Percentiles rank a stretch among this genome's conserved stretches.
Conservation (phyloP, 1,284 basidiomycete genomes). For the Sporisorium reilianum region DNA sequence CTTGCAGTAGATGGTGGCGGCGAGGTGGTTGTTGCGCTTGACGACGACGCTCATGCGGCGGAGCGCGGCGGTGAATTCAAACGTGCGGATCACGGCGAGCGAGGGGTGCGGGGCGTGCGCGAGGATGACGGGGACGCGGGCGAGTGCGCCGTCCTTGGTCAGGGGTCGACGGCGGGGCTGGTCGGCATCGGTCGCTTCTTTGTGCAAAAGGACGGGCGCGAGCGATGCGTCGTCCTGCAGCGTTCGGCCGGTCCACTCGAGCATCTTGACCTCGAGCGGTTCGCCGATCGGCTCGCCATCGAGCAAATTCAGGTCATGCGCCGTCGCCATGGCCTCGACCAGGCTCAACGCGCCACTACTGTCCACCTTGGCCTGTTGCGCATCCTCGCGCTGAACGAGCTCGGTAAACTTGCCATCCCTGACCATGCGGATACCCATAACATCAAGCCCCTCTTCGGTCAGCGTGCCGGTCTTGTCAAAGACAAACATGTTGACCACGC, state of each 20-base stretch:
- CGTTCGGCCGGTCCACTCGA: conserved; percentile 33
- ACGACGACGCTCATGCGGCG: conserved; percentile 53
- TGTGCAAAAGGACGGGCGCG: conserved; percentile 23
- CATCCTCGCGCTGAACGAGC: conserved; percentile 10
- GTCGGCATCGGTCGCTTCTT: neutral
- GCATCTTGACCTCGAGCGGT: conserved; percentile 52
- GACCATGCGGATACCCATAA: conserved; percentile 32
- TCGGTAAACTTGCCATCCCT: conserved; percentile 16
- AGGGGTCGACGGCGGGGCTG: conserved; percentile 8
- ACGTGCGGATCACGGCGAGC: conserved; percentile 34
- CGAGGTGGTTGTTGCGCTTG: conserved; percentile 11
- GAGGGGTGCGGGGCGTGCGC: neutral
- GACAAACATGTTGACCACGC: conserved; percentile 35
- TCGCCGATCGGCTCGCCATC: conserved; percentile 46
- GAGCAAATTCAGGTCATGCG: conserved; percentile 46
- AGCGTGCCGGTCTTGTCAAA: conserved; percentile 57
- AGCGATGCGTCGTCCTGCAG: conserved; percentile 30
- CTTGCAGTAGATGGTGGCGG: conserved; percentile 33
- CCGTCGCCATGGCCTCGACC: conserved; percentile 33
- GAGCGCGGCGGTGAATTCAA: conserved; percentile 39
- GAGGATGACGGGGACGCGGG: conserved; percentile 38
- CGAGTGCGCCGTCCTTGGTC: conserved; percentile 28
- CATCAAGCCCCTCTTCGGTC: conserved; percentile 43
- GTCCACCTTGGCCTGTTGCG: neutral
- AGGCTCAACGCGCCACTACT: neutral